Evolutionary conservation across 345 rosid species (phyloP), one percentile per base, ranked within the genome.

Genomic region (Corymbia maculata): DNA sequence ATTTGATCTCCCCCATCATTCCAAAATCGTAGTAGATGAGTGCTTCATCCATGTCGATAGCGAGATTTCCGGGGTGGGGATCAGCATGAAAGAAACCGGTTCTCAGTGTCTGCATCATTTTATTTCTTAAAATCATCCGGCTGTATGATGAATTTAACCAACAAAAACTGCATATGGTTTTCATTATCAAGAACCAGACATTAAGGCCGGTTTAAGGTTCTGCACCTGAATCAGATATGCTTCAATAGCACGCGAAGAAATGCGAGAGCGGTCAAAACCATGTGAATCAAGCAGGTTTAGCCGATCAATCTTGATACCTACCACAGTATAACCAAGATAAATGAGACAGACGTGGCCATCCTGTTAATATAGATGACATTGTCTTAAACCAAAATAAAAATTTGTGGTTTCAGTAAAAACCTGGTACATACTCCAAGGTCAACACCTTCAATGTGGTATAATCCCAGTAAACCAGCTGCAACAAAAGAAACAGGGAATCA

Each of bases 21-120:
- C n/a, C 99, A 85, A 96, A 97, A 92, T 97, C 99, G 88, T 97
- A 97, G 90, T 97, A 97, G 90, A 97, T 97, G 88, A 97, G 89
- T 16, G 96, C 86, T 89, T 96, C 97, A 88, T 97, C 98, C 86
- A 89, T 92, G 92, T 96, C 99, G 75, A 97, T 90, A 24, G 99
- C 98, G 51, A 97, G 98, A 90, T 97, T 97, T 87, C 99, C 99
- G 36, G 99, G 99, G 91, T 97, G 99, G 3, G 99, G 99, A 91
- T 97, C 99, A 87, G 99, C 99, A 87, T 97, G 99, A 92, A 97
- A 97, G 93, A 97, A 96, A 75, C 99, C 99, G 17, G 98, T 97
- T 93, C 80, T 96, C 87, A 97, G 92, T 93, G 96, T 95, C 99
- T 97, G 94, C 53, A 57, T 0, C 51, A 88, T 86, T 79, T 80